Evolutionary conservation across 1,284 basidiomycete species (phyloP).

Genomic region (Pseudozyma hubeiensis): DNA sequence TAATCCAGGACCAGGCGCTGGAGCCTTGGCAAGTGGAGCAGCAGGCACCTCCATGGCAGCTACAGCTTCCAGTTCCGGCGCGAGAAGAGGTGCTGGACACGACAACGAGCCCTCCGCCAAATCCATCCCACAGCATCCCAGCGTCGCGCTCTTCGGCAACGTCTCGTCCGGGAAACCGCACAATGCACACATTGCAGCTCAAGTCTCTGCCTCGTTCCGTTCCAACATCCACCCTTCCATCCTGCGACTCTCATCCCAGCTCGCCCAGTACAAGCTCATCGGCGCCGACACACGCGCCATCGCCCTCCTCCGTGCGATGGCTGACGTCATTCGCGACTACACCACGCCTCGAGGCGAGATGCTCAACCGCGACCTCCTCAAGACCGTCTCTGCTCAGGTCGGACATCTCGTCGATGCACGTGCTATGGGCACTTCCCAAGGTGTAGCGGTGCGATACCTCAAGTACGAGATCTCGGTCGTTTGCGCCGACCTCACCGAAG

Average conservation of each 20-base stretch:
- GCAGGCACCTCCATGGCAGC: slow-evolving; percentile 22
- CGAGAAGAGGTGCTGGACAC: slow-evolving; percentile 18
- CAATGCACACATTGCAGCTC: slow-evolving; percentile 43
- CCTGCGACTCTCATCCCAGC: slow-evolving; percentile 54
- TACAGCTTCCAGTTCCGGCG: slow-evolving; percentile 21
- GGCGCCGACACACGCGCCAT: slow-evolving; percentile 65
- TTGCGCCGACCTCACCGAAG: slow-evolving; percentile 90
- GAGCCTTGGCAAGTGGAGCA: slow-evolving; percentile 3
- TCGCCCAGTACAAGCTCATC: slow-evolving; percentile 62
- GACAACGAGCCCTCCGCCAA: slow-evolving; percentile 18
- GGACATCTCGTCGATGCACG: slow-evolving; percentile 85
- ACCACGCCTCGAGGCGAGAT: slow-evolving; percentile 63
- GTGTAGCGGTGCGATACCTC: slow-evolving; percentile 91
- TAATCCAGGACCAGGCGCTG: neutral
- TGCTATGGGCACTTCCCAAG: slow-evolving; percentile 94
- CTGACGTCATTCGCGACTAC: slow-evolving; percentile 66
- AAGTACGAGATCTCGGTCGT: slow-evolving; percentile 95
- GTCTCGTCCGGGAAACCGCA: slow-evolving; percentile 53
- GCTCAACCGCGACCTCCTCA: slow-evolving; percentile 64
- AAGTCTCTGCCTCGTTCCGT: slow-evolving; percentile 48
- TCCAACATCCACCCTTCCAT: slow-evolving; percentile 65
- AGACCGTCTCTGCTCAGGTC: slow-evolving; percentile 76
- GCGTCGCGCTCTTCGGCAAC: slow-evolving; percentile 62
- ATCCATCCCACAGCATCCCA: slow-evolving; percentile 37
- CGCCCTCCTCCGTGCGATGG: slow-evolving; percentile 61